These are phyloP conservation scores for Neurospora sublineolata DNA, from an alignment of 495 filamentous ascomycete genomes.

Conservation along the genomic window DNA sequence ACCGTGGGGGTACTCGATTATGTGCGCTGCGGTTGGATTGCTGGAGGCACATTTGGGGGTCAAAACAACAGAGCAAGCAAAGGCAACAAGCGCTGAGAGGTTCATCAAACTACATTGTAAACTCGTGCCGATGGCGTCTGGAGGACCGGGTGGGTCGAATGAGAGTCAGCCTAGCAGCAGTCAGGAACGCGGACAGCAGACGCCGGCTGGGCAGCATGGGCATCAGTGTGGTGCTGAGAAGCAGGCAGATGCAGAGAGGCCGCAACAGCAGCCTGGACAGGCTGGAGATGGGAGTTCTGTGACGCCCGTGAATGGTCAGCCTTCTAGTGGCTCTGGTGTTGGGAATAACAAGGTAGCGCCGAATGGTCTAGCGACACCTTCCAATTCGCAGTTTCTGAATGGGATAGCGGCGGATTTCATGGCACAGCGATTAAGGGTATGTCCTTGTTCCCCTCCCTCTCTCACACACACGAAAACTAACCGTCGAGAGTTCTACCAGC, in stretches of 20 bases:
- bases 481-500: background rate
- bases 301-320: background rate
- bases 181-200: background rate
- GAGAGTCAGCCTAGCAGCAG: slow-evolving; percentile 9
- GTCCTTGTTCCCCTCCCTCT: background rate
- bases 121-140: slow-evolving; percentile 27
- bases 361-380: background rate
- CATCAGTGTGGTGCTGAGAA: background rate
- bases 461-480: background rate
- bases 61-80: slow-evolving; percentile 29
- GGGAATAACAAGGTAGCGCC: background rate
- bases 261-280: background rate
- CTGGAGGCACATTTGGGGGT: slow-evolving; percentile 29
- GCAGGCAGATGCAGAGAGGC: background rate
- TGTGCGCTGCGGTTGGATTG: slow-evolving; percentile 32
- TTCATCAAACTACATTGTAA: slow-evolving; percentile 31
- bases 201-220: background rate
- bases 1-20: slow-evolving; percentile 34
- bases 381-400: background rate
- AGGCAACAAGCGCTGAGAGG: slow-evolving; percentile 25
- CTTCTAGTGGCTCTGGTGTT: background rate
- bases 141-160: slow-evolving; percentile 16
- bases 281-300: background rate
- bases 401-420: background rate
- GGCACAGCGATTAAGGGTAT: background rate